phyloP scores from a whole-genome alignment of 257 asterid genomes.

The Ilex asprella region DNA sequence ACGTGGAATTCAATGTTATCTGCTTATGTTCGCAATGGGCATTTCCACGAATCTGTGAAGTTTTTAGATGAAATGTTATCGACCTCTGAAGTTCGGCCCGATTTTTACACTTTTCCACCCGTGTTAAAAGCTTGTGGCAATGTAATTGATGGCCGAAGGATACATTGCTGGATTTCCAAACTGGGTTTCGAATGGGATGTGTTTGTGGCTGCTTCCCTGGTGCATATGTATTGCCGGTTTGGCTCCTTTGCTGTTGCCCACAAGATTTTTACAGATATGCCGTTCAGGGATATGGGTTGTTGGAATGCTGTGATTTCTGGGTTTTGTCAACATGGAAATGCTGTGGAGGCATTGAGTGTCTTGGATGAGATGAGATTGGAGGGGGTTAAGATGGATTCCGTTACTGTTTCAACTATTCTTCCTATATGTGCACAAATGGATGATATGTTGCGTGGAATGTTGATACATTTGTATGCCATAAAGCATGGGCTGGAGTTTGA shows the following conservation, averaged over 20 bases:
- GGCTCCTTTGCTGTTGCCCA: slow-evolving; percentile 40
- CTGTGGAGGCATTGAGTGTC: slow-evolving; percentile 44
- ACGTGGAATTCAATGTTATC: slow-evolving; percentile 80
- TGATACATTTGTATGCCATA: slow-evolving; percentile 54
- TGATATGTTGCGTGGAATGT: slow-evolving; percentile 39
- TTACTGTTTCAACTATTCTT: slow-evolving; percentile 62
- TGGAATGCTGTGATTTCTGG: slow-evolving; percentile 94
- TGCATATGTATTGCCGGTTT: slow-evolving; percentile 81
- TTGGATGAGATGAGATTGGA: slow-evolving; percentile 57
- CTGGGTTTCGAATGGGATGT: slow-evolving; percentile 74
- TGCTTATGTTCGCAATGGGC: slow-evolving; percentile 50
- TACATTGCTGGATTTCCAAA: slow-evolving; percentile 69
- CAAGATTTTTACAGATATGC: slow-evolving; percentile 61
- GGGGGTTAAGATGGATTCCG: slow-evolving; percentile 56
- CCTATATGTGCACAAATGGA: slow-evolving; percentile 60
- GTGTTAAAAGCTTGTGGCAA: slow-evolving; percentile 58
- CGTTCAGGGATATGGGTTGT: slow-evolving; percentile 75
- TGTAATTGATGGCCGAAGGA: slow-evolving; percentile 46
- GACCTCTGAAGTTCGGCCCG: slow-evolving; percentile 53
- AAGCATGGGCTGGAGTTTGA: slow-evolving; percentile 64
- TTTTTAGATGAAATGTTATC: slow-evolving; percentile 58
- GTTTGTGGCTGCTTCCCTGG: slow-evolving; percentile 75
- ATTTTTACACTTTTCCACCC: slow-evolving; percentile 70
- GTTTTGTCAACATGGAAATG: slow-evolving; percentile 58
- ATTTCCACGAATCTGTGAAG: slow-evolving; percentile 43